A percentile compares a stretch with the other conserved stretches of the same genome.
Evolutionary conservation across 306 rosid species (phyloP).

Genomic region (Bauhinia variegata): DNA sequence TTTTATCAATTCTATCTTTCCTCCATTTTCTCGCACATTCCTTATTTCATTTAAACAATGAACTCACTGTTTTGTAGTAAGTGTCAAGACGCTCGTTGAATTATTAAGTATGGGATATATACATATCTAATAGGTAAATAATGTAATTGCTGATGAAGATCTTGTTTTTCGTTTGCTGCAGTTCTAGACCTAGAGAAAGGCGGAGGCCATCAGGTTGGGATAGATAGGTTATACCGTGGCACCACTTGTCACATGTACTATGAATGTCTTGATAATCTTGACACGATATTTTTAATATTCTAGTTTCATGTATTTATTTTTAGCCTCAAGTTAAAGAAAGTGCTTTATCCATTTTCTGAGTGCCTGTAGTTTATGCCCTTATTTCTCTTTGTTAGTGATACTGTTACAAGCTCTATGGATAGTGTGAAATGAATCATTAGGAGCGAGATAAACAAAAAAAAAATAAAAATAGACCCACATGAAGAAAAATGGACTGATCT

Average conservation of each 20-base stretch:
- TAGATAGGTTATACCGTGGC: conserved; percentile 43
- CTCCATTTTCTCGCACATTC: too few relatives aligned
- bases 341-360: neutral
- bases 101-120: neutral
- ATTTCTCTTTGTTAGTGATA: too few relatives aligned
- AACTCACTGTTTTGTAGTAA: too few relatives aligned
- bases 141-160: conserved; percentile 45
- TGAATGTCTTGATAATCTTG: conserved; percentile 38
- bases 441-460: too few relatives aligned
- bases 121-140: conserved; percentile 1
- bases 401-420: too few relatives aligned
- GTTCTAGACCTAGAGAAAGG: conserved; percentile 80
- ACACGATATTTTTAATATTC: conserved; percentile 39
- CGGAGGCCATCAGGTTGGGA: conserved; percentile 95
- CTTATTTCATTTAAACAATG: too few relatives aligned
- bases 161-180: conserved; percentile 46
- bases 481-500: too few relatives aligned
- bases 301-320: conserved; percentile 13
- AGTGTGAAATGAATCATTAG: too few relatives aligned
- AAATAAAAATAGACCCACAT: too few relatives aligned
- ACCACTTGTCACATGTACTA: conserved; percentile 19
- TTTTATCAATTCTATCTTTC: too few relatives aligned
- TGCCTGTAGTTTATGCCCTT: too few relatives aligned
- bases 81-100: too few relatives aligned
- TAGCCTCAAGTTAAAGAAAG: conserved; percentile 24